Percentiles rank a stretch among this genome's conserved stretches.
Evolutionary conservation across 345 rosid species (phyloP).

Genomic region (Balakata baccata): DNA sequence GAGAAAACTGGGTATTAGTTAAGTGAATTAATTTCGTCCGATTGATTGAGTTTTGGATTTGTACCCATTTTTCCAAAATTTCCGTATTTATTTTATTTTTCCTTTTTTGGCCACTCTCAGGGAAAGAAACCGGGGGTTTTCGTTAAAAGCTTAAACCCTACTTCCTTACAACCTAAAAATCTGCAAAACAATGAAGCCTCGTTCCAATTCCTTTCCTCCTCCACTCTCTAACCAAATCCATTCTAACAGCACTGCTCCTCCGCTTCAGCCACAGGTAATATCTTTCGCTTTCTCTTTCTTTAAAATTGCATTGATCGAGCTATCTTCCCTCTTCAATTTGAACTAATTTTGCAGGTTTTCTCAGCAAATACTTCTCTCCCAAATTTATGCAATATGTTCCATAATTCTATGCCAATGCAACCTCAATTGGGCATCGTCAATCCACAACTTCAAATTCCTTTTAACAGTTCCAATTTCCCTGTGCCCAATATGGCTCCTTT

Average conservation of each 20-base stretch:
- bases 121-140: background rate
- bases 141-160: slow-evolving; percentile 10
- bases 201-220: slow-evolving; percentile 7
- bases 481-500: slow-evolving; percentile 29
- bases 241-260: background rate
- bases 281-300: background rate
- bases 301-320: background rate
- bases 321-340: background rate
- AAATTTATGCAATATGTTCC: slow-evolving; percentile 5
- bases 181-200: slow-evolving; percentile 14
- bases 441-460: slow-evolving; percentile 39
- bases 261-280: slow-evolving; percentile 8
- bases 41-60: too few species aligned
- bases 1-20: too few species aligned
- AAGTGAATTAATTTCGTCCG: too few species aligned
- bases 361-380: slow-evolving; percentile 8
- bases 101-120: background rate
- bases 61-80: too few species aligned
- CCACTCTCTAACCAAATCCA: background rate
- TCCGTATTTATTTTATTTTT: too few species aligned
- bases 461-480: slow-evolving; percentile 17
- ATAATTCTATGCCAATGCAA: slow-evolving; percentile 23
- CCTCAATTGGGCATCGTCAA: slow-evolving; percentile 37
- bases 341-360: slow-evolving; percentile 11
- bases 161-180: background rate